These are phyloP conservation scores for Nigrospora oryzae DNA, from an alignment of 2,329 filamentous ascomycete species.

Conservation along the genomic window DNA sequence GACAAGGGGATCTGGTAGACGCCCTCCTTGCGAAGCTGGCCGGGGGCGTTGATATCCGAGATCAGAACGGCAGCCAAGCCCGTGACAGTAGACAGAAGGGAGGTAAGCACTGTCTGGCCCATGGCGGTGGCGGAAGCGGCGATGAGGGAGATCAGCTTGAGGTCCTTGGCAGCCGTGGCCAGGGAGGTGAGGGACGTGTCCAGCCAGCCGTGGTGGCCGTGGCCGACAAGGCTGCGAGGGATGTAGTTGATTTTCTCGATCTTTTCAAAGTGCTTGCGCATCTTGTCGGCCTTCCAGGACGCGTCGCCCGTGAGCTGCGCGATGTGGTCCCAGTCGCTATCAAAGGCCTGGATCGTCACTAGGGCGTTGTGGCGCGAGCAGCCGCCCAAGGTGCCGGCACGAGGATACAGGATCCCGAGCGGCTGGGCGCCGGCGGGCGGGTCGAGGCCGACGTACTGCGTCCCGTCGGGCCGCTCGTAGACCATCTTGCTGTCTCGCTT, in stretches of 20 bases:
- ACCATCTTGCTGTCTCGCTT: constrained; percentile 40
- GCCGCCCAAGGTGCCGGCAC: constrained; percentile 35
- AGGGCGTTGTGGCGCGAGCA: constrained; percentile 52
- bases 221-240: constrained; percentile 28
- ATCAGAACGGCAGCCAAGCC: not conserved
- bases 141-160: constrained; percentile 36
- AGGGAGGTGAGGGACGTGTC: constrained; percentile 36
- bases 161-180: constrained; percentile 33
- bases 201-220: constrained; percentile 49
- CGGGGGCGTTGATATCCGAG: constrained; percentile 6
- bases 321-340: constrained; percentile 44
- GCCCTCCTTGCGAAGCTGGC: not conserved
- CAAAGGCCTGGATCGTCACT: constrained; percentile 47
- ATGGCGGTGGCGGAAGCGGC: constrained; percentile 34
- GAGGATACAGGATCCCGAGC: constrained; percentile 35
- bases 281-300: constrained; percentile 1
- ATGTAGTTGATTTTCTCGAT: constrained; percentile 9
- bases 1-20: constrained; percentile 41
- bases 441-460: constrained; percentile 22
- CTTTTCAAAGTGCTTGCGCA: constrained; percentile 1
- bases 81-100: constrained; percentile 9
- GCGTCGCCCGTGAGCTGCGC: constrained; percentile 2
- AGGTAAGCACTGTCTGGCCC: constrained; percentile 11
- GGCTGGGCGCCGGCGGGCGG: constrained; percentile 29
- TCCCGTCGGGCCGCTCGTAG: constrained; percentile 29